Base-by-base conservation (phyloP, 768 basidiomycete genomes). In the Podaxis sp. region DNA sequence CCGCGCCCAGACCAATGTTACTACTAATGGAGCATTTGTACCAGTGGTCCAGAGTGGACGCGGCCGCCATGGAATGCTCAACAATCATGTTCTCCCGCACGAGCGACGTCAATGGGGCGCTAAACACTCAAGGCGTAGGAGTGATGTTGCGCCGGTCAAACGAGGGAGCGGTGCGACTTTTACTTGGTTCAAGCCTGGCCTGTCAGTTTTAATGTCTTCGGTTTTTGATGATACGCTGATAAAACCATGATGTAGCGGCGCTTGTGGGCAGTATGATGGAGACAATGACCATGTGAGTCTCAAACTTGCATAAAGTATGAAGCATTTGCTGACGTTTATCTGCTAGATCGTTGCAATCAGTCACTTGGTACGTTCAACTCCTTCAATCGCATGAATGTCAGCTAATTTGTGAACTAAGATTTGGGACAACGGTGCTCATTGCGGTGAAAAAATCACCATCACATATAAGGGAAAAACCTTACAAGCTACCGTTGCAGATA, bases 371-470 rank as follows among this genome's bases (percentile, higher is more conserved):
- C 61, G 77, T 64, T 42, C 8, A 8, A 11, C 64, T 24, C 61
- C 28, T 46, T 39, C 9, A 52, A 13, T 24, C n/a, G 26, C 33
- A 7, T 39, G 8, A 4, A 26, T 13, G 15, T 12, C 4, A n/a
- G 44, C 54, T 39, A 42, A 39, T 57, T 15, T 36, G 52, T 38
- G 15, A 33, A 9, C 8, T n/a, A 30, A 82, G 81, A 72, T 82
- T 71, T 83, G 71, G 66, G 71, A 70, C 52, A 71, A 67, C 36
- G 80, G 79, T 36, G 63, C 72, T 12, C 78, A 80, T 63, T 85
- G 84, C 66, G 78, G 76, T 66, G 70, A 80, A 52, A 76, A 67
- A 63, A 77, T 85, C 64, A 79, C 79, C 28, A 79, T 85, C 44
- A 72, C 69, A 1, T 65, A 68, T 74, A 67, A 68, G 61, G 70